These are phyloP conservation scores for Colletotrichum nymphaeae DNA, from an alignment of 2,329 filamentous ascomycete species.

Conservation along the genomic window DNA sequence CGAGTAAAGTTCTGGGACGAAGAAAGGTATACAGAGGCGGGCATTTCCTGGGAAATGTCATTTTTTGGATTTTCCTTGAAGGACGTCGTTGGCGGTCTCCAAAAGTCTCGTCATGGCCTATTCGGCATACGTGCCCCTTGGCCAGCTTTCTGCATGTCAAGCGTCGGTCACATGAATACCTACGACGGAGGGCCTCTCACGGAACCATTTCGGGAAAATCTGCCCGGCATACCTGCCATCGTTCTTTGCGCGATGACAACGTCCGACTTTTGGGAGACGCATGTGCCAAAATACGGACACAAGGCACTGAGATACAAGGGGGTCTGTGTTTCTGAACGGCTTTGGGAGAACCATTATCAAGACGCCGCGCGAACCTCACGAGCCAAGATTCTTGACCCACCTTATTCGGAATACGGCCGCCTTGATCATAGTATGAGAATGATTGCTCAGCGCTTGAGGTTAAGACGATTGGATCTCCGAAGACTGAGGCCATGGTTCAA, in stretches of 20 bases:
- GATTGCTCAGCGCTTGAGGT: background rate
- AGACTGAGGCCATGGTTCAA: slow-evolving; percentile 7
- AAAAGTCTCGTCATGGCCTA: background rate
- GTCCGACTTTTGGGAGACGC: slow-evolving; percentile 3
- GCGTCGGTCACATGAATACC: background rate
- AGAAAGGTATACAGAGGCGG: slow-evolving; percentile 21
- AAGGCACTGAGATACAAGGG: background rate
- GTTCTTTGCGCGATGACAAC: background rate
- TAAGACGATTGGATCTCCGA: background rate
- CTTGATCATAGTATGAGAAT: background rate
- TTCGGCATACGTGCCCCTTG: background rate
- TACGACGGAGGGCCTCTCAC: slow-evolving; percentile 5
- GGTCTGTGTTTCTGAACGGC: background rate
- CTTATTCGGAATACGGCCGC: background rate
- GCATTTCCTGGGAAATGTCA: slow-evolving; percentile 11
- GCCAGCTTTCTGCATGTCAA: background rate
- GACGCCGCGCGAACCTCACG: background rate
- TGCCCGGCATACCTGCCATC: background rate
- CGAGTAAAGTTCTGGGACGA: slow-evolving; percentile 16
- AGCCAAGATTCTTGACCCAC: background rate
- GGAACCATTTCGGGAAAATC: background rate
- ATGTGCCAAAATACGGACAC: slow-evolving; percentile 1
- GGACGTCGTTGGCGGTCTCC: background rate
- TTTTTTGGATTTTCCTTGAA: slow-evolving; percentile 4
- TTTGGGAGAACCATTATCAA: background rate